Percentiles rank a stretch among this genome's conserved stretches.
Evolutionary conservation across 352 stramenopile genomes (phyloP).

Genomic region (Globisporangium cederbergense): DNA sequence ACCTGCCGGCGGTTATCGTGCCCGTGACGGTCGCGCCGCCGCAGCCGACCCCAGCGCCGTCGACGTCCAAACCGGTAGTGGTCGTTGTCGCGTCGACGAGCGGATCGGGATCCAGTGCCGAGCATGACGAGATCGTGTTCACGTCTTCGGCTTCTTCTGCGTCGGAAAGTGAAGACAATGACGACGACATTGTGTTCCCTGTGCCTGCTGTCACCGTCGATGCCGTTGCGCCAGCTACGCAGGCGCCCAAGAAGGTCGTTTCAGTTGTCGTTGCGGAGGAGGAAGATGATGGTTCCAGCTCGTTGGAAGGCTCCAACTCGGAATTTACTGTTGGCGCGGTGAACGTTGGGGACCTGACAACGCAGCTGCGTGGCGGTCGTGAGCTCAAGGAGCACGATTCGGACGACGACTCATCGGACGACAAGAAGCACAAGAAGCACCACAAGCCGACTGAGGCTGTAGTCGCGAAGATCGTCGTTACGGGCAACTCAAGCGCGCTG

Average conservation of each 20-base stretch:
- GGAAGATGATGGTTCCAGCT: not conserved
- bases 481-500: slow-evolving; percentile 51
- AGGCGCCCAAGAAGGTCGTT: not conserved
- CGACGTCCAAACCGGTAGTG: not conserved
- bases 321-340: not conserved
- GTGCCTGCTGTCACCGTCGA: slow-evolving; percentile 2
- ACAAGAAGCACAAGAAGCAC: slow-evolving; percentile 18
- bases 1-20: slow-evolving; percentile 15
- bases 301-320: slow-evolving; percentile 4
- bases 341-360: slow-evolving; percentile 15
- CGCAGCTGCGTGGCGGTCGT: slow-evolving; percentile 11
- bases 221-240: not conserved
- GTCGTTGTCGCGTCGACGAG: slow-evolving; percentile 1
- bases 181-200: slow-evolving; percentile 4
- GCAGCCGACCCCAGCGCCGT: slow-evolving; percentile 5
- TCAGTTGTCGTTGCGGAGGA: not conserved
- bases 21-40: slow-evolving; percentile 9
- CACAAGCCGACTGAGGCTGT: slow-evolving; percentile 22
- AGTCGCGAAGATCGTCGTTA: slow-evolving; percentile 50
- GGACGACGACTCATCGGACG: slow-evolving; percentile 5
- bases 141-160: not conserved
- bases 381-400: slow-evolving; percentile 4
- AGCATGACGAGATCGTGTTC: slow-evolving; percentile 3
- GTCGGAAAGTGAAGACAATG: too few relatives aligned
- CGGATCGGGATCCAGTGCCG: not conserved